Evolutionary conservation across 1,139 yeast species (phyloP), one percentile per base, ranked within the genome.

Genomic region (Hyphopichia fennica): DNA sequence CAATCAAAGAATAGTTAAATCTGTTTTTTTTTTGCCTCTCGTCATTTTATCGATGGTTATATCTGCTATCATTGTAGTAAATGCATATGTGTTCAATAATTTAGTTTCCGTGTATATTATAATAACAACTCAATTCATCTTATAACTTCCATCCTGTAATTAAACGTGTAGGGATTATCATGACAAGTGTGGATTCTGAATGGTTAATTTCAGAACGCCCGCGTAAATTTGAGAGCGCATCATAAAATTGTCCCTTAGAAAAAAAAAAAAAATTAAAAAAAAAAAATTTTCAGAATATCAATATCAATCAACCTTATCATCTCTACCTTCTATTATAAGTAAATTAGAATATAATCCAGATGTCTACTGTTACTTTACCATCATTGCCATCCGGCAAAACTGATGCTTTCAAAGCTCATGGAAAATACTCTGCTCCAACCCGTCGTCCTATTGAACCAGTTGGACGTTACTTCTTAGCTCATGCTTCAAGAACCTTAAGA

Each of bases 381-480:
- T 51, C 68, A 33, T 62, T 74, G 43, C 66, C 72, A 39, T 56
- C 71, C 45, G 72, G 73, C 44, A 72, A 73, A 38, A 67, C 76
- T 36, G 83, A 77, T 38, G 65, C 74, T 38, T 79, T 82, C 62
- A 77, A 75, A 56, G 72, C 78, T 40, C 67, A 62, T 37, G 68
- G 79, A 48, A 71, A 75, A 46, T 79, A 79, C 62, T 62, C 89
- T 38, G 77, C 84, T 25, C 82, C 96, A 43, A 79, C 79, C 41
- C 87, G 88, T 62, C 91, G 96, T 65, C 85, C 93, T 48, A 77
- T 91, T 52, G 99, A 93, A 72, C 98, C 99, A 31, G 97, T 91
- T 53, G 99, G 99, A 43, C 95, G 95, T 52, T 87, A 81, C 63
- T 93, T 89, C 73, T 77, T 95, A 60, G 96, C 97, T 45, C 99